phyloP scores from a whole-genome alignment of 2,329 filamentous ascomycete species.

The Ascochyta koolunga region DNA sequence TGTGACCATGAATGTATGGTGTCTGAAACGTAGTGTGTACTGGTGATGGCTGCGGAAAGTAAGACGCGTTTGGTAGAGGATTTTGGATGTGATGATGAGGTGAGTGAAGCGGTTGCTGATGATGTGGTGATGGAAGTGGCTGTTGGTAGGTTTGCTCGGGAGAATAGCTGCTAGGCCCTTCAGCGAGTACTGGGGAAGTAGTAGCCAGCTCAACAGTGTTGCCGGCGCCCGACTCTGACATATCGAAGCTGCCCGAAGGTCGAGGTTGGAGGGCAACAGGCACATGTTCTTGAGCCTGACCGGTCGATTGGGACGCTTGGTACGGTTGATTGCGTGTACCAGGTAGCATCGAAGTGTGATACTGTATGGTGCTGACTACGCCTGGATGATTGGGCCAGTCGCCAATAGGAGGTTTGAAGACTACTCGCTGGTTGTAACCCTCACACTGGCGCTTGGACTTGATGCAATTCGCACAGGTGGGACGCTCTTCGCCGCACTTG shows the following conservation, averaged over 20 bases:
- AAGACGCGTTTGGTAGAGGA: slow-evolving; percentile 38
- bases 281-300: slow-evolving; percentile 28
- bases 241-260: slow-evolving; percentile 30
- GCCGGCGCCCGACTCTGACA: slow-evolving; percentile 18
- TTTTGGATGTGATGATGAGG: slow-evolving; percentile 39
- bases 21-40: slow-evolving; percentile 31
- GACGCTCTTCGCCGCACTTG: slow-evolving; percentile 92
- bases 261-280: slow-evolving; percentile 38
- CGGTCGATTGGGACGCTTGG: slow-evolving; percentile 17
- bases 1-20: slow-evolving; percentile 31
- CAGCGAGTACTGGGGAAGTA: slow-evolving; percentile 24
- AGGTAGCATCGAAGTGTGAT: slow-evolving; percentile 48
- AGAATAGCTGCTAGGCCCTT: slow-evolving; percentile 25
- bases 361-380: slow-evolving; percentile 46
- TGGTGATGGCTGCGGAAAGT: slow-evolving; percentile 41
- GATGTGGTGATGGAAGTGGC: slow-evolving; percentile 39
- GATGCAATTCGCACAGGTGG: slow-evolving; percentile 81
- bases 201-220: slow-evolving; percentile 12
- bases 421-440: slow-evolving; percentile 79
- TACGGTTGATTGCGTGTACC: slow-evolving; percentile 36
- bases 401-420: slow-evolving; percentile 77
- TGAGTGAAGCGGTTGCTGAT: slow-evolving; percentile 38
- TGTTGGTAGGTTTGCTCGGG: slow-evolving; percentile 38
- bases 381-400: slow-evolving; percentile 51
- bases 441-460: slow-evolving; percentile 86